Evolutionary conservation across 345 rosid genomes (phyloP), one percentile per base, ranked within the genome.

Genomic region (Barbarea vulgaris): DNA sequence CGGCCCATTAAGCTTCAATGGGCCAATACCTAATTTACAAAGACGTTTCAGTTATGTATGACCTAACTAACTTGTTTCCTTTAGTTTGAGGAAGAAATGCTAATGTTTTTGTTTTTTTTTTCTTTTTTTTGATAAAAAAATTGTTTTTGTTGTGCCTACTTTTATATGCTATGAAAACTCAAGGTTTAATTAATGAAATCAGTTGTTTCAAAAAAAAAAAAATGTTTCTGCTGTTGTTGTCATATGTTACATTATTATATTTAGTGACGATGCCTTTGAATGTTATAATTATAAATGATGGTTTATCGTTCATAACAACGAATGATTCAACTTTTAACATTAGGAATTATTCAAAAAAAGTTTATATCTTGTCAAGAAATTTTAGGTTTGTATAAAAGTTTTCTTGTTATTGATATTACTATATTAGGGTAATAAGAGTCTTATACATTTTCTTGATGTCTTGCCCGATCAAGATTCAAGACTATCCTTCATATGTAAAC

Each of bases 1-100:
- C 21, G 60, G 44, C 55, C 69, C 79, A 51, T 7, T 60, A 19
- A 22, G 47, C 46, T 8, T 75, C 13, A 30, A 68, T 60, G 79
- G 79, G 39, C 67, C 17, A 68, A 60, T 1, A 36, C 73, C 44
- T 74, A 55, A 74, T 74, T 46, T 55, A 74, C n/a, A 64, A 55
- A 31, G 30, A 52, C 69, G 15, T 41, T 9, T 28, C 27, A 64
- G 54, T 64, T 44, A 44, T 34, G 1, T 50, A 73, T 39, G 69
- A 52, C 48, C 42, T 61, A 72, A 47, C 42, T 61, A 72, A 47
- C 36, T 44, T 44, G 15, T 5, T 69, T 57, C 17, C 17, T 34
- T 19, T 59, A 36, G 25, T 58, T n/a, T 33, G 44, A 58, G 25
- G 46, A 19, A 36, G 17, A 59, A 36, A 19, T 36, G 17, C 2